Evolutionary conservation across 2,329 filamentous ascomycete genomes (phyloP), one percentile per base, ranked within the genome.

Genomic region (Grosmannia huntii): DNA sequence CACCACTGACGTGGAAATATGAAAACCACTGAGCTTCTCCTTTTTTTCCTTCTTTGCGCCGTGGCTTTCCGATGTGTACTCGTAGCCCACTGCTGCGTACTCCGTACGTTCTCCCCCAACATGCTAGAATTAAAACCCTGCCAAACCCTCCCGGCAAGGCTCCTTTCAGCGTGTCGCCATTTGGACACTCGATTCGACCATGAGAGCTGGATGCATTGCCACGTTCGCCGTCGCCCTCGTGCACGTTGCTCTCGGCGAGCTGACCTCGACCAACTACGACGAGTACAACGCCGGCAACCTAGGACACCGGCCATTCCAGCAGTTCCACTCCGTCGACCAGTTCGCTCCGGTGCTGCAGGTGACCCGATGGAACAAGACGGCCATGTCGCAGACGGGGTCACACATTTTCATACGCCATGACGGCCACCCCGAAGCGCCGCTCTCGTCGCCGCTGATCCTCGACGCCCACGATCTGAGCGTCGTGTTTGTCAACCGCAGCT

Each of bases 351-450:
- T 60, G 19, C 31, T 60, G 52, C 59, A 58, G 25, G 56, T 60
- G 28, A 60, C 53, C 25, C 58, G 36, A 11, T 60, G 59, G 59
- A 53, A 60, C 38, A 53, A 49, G 56, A 7, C 28, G 6, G 53
- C 53, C 27, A 44, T 57, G 19, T 55, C 51, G 23, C 36, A 46
- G 12, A n/a, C 21, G 27, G 59, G 59, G 16, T 56, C 59, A 19
- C 56, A 60, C 53, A 60, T 60, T n/a, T 60, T 60, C 12, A 49
- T 60, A 36, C 59, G 59, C n/a, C 56, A 60, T 49, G 59, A 60
- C n/a, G 59, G 59, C 41, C 53, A 58, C 33, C 48, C 33, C n/a
- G 28, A 11, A 7, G 23, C 31, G 6, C 53, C 53, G 4, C 25
- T 56, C 5, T 58, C 59, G 23, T 60, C 59, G 25, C 59, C 59